Conservation (phyloP, 345 rosid genomes). For the Salix purpurea region DNA sequence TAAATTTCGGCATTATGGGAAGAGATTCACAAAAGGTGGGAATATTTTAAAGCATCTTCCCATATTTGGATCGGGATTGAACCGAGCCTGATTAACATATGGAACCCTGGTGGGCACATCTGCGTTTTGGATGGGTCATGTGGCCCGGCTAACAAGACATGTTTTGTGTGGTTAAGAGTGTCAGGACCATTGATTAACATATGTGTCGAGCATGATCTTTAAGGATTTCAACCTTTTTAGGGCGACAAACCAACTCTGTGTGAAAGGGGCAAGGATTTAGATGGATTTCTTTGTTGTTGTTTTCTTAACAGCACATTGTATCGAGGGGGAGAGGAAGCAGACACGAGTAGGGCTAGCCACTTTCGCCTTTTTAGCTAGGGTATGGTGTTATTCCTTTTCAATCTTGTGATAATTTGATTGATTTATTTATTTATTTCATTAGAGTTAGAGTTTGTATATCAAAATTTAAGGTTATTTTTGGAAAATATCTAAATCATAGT, state of each 20-base stretch:
- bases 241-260: background rate
- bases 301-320: too few relatives aligned
- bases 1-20: background rate
- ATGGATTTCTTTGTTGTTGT: too few relatives aligned
- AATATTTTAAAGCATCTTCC: conserved; percentile 40
- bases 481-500: too few relatives aligned
- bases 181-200: background rate
- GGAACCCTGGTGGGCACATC: background rate
- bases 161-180: background rate
- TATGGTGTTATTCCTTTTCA: too few relatives aligned
- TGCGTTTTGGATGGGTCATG: background rate
- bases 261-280: background rate
- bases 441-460: too few relatives aligned
- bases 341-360: too few relatives aligned
- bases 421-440: too few relatives aligned
- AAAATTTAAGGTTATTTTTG: too few relatives aligned
- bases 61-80: conserved; percentile 18
- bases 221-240: background rate
- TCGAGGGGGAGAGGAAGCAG: too few relatives aligned
- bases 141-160: background rate
- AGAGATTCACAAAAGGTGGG: background rate
- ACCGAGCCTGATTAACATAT: background rate
- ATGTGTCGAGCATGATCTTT: background rate
- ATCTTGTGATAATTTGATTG: too few relatives aligned
- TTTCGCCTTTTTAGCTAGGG: too few relatives aligned